Evolutionary conservation across 352 stramenopile genomes (phyloP).

Genomic region (Poterioochromonas sp.): DNA sequence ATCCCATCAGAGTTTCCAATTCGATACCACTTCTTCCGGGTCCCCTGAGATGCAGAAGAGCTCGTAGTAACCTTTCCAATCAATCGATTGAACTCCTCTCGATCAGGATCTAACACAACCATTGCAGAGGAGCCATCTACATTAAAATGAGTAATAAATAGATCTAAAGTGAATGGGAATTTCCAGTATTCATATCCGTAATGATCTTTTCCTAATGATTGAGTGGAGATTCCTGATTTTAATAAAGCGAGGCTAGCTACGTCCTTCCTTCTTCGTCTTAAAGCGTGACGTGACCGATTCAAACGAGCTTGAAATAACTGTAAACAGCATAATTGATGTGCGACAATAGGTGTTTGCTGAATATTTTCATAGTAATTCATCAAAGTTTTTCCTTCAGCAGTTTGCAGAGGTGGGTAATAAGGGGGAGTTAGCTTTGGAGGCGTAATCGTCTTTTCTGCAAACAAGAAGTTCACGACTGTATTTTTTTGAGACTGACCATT

Average conservation of each 20-base stretch:
- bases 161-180: background rate
- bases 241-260: background rate
- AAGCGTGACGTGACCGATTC: background rate
- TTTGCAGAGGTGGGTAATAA: background rate
- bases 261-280: slow-evolving; percentile 5
- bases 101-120: background rate
- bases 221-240: background rate
- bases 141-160: slow-evolving; percentile 12
- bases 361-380: background rate
- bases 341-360: background rate
- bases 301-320: slow-evolving; percentile 5
- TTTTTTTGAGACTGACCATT: background rate
- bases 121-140: no score
- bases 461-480: background rate
- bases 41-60: background rate
- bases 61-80: background rate
- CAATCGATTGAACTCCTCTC: background rate
- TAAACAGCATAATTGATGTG: background rate
- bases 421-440: background rate
- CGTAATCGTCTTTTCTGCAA: background rate
- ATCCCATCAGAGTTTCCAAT: background rate
- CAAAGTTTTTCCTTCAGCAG: background rate
- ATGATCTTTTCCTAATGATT: slow-evolving; percentile 17
- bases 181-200: slow-evolving; percentile 3
- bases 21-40: no score